A percentile compares a stretch with the other conserved stretches of the same genome.
Conservation (phyloP, 2,329 filamentous ascomycete species). For the Penicillium expansum region DNA sequence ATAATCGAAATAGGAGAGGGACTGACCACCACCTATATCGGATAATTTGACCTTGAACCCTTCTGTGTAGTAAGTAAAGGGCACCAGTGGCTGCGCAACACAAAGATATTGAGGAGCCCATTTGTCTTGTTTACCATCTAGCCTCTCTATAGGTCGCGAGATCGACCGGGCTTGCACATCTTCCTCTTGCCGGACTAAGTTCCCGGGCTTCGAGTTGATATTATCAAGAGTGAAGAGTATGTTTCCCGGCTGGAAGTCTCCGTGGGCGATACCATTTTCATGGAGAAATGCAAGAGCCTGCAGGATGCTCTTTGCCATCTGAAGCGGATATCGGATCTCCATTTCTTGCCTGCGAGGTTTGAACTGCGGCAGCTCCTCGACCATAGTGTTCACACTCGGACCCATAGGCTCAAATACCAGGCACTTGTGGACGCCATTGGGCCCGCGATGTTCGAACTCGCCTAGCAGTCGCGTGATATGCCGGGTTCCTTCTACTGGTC, state of each 20-base stretch:
- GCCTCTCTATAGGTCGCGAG: conserved; percentile 20
- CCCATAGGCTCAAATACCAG: conserved; percentile 34
- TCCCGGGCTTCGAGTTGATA: conserved; percentile 15
- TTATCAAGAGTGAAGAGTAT: conserved; percentile 24
- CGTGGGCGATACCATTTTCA: conserved; percentile 24
- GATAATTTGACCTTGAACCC: conserved; percentile 31
- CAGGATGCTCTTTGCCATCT: conserved; percentile 27
- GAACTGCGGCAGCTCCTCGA: conserved; percentile 23
- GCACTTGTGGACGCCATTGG: conserved; percentile 34
- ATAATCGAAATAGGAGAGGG: no score
- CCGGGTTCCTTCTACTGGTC: conserved; percentile 12
- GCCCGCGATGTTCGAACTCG: conserved; percentile 28
- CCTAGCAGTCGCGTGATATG: conserved; percentile 23
- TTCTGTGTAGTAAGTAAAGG: conserved; percentile 20
- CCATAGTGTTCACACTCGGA: conserved; percentile 20
- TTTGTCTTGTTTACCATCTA: conserved; percentile 30
- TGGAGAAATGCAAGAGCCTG: conserved; percentile 26
- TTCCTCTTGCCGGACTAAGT: conserved; percentile 24
- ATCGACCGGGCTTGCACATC: conserved; percentile 20
- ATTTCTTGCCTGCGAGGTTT: conserved; percentile 18
- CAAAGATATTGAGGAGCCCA: conserved; percentile 31
- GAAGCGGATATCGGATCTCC: conserved; percentile 22
- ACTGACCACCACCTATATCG: conserved; percentile 31
- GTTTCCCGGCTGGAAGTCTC: conserved; percentile 28
- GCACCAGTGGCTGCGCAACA: conserved; percentile 28